Evolutionary conservation across 164 flowering plant species (phyloP), one percentile per base, ranked within the genome.

Genomic region (Malania oleifera): DNA sequence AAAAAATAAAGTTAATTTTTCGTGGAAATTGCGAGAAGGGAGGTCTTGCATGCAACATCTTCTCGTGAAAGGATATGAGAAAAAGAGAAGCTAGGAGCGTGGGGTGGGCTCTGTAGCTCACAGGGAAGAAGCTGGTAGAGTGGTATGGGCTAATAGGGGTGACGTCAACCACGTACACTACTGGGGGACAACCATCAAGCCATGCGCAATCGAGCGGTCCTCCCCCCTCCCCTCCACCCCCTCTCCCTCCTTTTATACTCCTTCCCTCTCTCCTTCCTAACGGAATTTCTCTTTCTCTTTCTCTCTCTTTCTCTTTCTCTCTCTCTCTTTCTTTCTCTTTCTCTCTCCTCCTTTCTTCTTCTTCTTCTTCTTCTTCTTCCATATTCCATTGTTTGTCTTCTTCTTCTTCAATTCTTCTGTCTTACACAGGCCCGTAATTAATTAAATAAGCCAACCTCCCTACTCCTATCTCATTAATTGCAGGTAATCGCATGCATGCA

Each of bases 181-280:
- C 59, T 67, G 69, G 79, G n/a, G 72, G 70, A 65, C 73, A 65
- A 54, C 60, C 69, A 64, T 65, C 56, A 66, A 63, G 56, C 81
- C 84, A 80, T 73, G 84, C 84, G 84, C 78, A 75, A 70, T 70
- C 56, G 64, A 73, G 74, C 73, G 77, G 74, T 69, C 78, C 77
- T 65, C 64, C 37, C 59, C n/a, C 11, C 50, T 34, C 38, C 11
- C 38, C 38, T 34, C 11, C 11, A 34, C 11, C 11, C 38, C 0
- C 38, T 1, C 38, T 34, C 38, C 11, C 38, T 31, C 57, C 61
- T 49, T 73, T 65, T 65, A 66, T 69, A 67, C 59, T 69, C 70
- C 40, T 67, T 50, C 52, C 62, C 0, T 57, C 64, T 50, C 58
- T 45, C 65, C 28, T 59, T 60, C 54, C 53, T 31, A 39, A 51